phyloP scores from a whole-genome alignment of 192 early-diverging fungal species.

The Coemansia interrupta region DNA sequence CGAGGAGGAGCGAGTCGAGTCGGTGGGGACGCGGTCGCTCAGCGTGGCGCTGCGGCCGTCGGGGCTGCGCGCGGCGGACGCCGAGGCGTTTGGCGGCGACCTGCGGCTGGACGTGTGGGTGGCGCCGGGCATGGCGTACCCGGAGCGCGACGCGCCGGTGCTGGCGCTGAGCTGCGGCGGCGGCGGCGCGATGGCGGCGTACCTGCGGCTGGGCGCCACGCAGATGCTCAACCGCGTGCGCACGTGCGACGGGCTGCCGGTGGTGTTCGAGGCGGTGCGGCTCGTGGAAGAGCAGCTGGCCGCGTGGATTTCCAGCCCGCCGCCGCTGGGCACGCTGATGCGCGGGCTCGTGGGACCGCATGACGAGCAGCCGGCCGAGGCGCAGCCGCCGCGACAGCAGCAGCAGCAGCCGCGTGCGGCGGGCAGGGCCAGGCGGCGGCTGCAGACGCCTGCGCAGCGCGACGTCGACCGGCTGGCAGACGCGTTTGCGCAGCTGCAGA shows the following conservation, averaged over 20 bases:
- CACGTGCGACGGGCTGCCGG: slow-evolving; percentile 30
- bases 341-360: slow-evolving; percentile 15
- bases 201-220: slow-evolving; percentile 61
- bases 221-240: slow-evolving; percentile 39
- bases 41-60: slow-evolving; percentile 16
- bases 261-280: slow-evolving; percentile 60
- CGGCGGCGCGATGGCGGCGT: slow-evolving; percentile 65
- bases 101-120: slow-evolving; percentile 63
- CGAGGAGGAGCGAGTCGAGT: slow-evolving; percentile 12
- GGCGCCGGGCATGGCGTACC: slow-evolving; percentile 60
- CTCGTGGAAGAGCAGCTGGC: slow-evolving; percentile 54
- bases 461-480: slow-evolving; percentile 11
- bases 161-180: slow-evolving; percentile 63
- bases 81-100: slow-evolving; percentile 9
- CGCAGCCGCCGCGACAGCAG: not conserved
- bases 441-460: not conserved
- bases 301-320: slow-evolving; percentile 27
- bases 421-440: not conserved
- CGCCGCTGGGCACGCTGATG: slow-evolving; percentile 28
- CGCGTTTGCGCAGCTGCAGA: slow-evolving; percentile 17
- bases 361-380: not conserved
- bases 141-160: slow-evolving; percentile 56
- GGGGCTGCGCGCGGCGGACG: not conserved
- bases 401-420: not conserved
- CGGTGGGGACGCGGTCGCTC: not conserved